Evolutionary conservation across 345 rosid genomes (phyloP), one percentile per base, ranked within the genome.

Genomic region (Acer saccharum): DNA sequence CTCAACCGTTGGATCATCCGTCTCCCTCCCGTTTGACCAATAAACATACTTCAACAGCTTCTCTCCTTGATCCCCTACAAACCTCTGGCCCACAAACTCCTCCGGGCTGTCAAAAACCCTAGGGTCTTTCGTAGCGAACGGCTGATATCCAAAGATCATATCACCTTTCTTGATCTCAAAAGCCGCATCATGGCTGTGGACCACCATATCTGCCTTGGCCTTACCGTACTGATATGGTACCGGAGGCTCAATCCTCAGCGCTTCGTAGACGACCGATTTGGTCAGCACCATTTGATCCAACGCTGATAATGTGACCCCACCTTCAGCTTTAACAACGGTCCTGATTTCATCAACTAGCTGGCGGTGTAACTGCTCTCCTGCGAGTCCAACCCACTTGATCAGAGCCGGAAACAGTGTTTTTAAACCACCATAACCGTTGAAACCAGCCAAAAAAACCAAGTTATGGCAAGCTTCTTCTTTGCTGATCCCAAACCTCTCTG

Each of bases 1-100:
- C 76, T 57, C 86, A 39, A 69, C 78, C 81, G 87, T 82, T 18
- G 88, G 86, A 71, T 71, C 78, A 9, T 69, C 84, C 21, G 77
- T 79, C 79, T 88, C 87, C 0, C 79, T 82, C 10, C 86, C 93
- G 16, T 88, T 90, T 0, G 91, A 88, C 93, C 91, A 90, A 3
- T 82, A 84, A 1, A 88, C 88, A 62, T 90, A 81, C 80, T 78
- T 85, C 86, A 86, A 48, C 18, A 87, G 65, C 76, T 69, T 82
- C 81, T 77, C 84, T 0, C 90, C 88, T 10, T 78, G 64, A 16
- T 68, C 82, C 64, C 87, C 87, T 0, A 85, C 77, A 66, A 89
- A 89, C 75, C 92, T 80, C 9, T 81, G 20, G 0, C 83, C 84
- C 65, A 85, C 87, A 10, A 86, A 88, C 46, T 81, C 83, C 67